Conservation (phyloP, 768 basidiomycete genomes). For the Asterophora lycoperdoides region DNA sequence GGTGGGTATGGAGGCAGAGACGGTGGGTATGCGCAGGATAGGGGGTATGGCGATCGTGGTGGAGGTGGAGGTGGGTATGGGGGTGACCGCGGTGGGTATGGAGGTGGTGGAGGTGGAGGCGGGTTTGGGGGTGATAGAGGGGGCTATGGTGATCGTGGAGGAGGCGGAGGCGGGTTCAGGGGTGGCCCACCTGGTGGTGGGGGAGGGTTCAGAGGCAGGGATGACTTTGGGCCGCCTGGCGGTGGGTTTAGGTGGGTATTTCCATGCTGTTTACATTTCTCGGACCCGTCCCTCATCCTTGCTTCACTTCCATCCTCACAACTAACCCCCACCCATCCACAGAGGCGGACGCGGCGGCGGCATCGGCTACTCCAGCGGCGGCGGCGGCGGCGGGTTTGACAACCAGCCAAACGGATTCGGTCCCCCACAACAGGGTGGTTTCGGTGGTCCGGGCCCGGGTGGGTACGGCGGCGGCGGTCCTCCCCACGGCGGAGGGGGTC, state of each 20-base stretch:
- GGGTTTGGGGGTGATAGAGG: slow-evolving; percentile 34
- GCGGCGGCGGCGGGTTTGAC: slow-evolving; percentile 49
- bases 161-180: slow-evolving; percentile 35
- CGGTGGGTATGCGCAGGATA: slow-evolving; percentile 25
- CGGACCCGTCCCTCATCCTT: too few relatives aligned
- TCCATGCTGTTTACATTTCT: neutral
- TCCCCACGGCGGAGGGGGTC: slow-evolving; percentile 41
- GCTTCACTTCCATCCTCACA: too few relatives aligned
- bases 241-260: slow-evolving; percentile 47
- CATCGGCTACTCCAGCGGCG: slow-evolving; percentile 56
- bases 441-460: slow-evolving; percentile 19
- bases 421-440: too few relatives aligned
- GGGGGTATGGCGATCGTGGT: slow-evolving; percentile 33
- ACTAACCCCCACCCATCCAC: slow-evolving; percentile 4
- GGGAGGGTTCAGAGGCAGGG: slow-evolving; percentile 20
- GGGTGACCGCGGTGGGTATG: slow-evolving; percentile 37
- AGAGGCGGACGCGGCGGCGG: slow-evolving; percentile 69
- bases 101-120: slow-evolving; percentile 34
- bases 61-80: slow-evolving; percentile 48
- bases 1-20: slow-evolving; percentile 42
- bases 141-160: slow-evolving; percentile 42
- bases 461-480: slow-evolving; percentile 39
- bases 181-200: slow-evolving; percentile 42
- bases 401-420: slow-evolving; percentile 51
- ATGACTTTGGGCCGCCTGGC: slow-evolving; percentile 18